phyloP scores from a whole-genome alignment of 495 filamentous ascomycete genomes.

The Talaromyces ruber region DNA sequence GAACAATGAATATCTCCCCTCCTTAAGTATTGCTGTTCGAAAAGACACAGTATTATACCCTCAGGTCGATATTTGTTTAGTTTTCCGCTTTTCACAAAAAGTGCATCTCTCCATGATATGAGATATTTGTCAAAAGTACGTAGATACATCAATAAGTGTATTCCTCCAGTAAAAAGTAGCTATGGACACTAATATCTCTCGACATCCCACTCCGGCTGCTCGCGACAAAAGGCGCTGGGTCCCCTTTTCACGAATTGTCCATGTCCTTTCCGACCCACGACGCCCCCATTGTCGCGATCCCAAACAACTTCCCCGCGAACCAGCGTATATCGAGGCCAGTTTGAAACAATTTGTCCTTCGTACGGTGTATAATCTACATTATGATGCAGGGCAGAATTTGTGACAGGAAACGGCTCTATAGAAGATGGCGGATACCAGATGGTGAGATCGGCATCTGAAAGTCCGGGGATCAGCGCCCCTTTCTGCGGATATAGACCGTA shows the following conservation, averaged over 20 bases:
- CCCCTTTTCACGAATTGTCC: constrained; percentile 19
- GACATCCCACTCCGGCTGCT: background rate
- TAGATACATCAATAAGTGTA: background rate
- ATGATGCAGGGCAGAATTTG: constrained; percentile 16
- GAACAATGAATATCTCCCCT: background rate
- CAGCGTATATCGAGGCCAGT: constrained; percentile 26
- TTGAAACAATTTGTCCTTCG: constrained; percentile 21
- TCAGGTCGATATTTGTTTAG: too few relatives aligned
- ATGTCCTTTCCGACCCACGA: constrained; percentile 14
- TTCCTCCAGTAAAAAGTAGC: too few relatives aligned
- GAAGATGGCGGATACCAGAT: constrained; percentile 38
- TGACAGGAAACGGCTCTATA: constrained; percentile 23
- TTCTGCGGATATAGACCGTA: constrained; percentile 51
- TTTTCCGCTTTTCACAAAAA: too few relatives aligned
- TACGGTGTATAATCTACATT: constrained; percentile 26
- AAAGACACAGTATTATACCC: too few relatives aligned
- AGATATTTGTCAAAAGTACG: background rate
- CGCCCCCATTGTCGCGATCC: constrained; percentile 19
- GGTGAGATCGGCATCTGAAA: constrained; percentile 44
- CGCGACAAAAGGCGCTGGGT: background rate
- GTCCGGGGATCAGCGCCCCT: constrained; percentile 44
- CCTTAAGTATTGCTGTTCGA: background rate
- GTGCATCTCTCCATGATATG: too few relatives aligned
- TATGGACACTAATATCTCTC: background rate
- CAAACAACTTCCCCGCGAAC: constrained; percentile 22